Evolutionary conservation across 2,329 filamentous ascomycete species (phyloP), one percentile per base, ranked within the genome.

Genomic region (Blastomyces parvus): DNA sequence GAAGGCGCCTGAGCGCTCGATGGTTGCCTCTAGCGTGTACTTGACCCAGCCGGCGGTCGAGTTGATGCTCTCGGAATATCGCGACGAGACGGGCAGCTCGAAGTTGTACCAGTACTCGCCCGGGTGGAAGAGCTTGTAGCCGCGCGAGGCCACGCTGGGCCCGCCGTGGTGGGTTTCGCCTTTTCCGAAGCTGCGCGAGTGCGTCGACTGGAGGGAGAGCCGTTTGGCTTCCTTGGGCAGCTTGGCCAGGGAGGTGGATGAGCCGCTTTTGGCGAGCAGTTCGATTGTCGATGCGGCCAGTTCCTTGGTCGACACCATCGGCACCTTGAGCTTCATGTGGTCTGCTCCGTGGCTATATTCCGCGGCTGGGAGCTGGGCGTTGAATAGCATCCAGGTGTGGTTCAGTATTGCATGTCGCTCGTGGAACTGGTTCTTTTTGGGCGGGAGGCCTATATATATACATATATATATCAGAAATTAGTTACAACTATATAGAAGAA

Each of bases 301-400:
- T 40, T 74, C 73, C 62, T 74, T 76, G 13, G 68, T 70, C 19
- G 70, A 64, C 11, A 68, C 62, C 5, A 71, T 66, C 3, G 72
- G 69, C 2, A 67, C 65, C 0, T 81, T 82, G 27, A 87, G 74
- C 63, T 85, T 82, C 36, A 86, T 83, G 64, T 82, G 81, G 72
- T 88, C 84, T 30, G 86, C 86, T 22, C 85, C 84, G 56, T 86
- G 84, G 38, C 84, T 81, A 62, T 80, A 79, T 69, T 87, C 82
- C 4, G 84, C 83, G 65, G 80, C 78, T 65, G 81, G 78, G 66
- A 86, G 84, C 66, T 85, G 83, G 66, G 73, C 65, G 80, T 97
- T 95, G 81, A 97, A 99, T 73, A 97, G 97, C 0, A 88, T 93
- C 77, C 91, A 86, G 22, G 86, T 93, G 71, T 97, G 92, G 50